Base-by-base conservation (phyloP, 2,329 filamentous ascomycete genomes). In the Cladosporium sp. region DNA sequence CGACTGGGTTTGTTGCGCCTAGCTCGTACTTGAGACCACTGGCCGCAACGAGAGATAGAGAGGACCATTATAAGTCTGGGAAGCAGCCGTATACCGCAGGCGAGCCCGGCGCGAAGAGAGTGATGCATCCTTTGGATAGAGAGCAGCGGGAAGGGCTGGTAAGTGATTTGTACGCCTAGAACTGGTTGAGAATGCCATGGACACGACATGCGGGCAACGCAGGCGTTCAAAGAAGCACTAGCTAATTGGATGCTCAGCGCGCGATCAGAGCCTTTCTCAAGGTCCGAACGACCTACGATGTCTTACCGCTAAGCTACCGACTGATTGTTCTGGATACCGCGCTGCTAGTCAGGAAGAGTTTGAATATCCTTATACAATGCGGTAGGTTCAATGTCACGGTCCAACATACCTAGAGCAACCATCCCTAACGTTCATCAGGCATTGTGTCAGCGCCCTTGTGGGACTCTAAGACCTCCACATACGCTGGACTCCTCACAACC, bases 361-460 rank as follows among this genome's bases (percentile, higher is more conserved):
- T 99, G 69, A 92, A 90, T 70, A 97, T 97, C 67, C 82, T 99
- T 64, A 91, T 92, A 49, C 93, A 97, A 75, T 97, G 97, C 81
- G 91, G 93, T 96, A 73, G 63, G 76, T 70, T 20, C 9, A 3
- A n/a, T 3, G 12, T 25, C 17, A 17, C 20, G 28, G 39, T 50
- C 28, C 17, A 45, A 51, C 39, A 15, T 19, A 9, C n/a, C 3
- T 36, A 12, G n/a, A 25, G 12, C 3, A 17, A 22, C 36, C 22
- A 14, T 19, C 19, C 25, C 63, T 63, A 58, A 65, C 60, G 42
- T 28, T 37, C 40, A 40, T 9, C 59, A 97, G 93, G 90, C 70
- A 99, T 99, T 72, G 94, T 99, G 58, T 99, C 94, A 30, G 94
- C 94, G 55, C 94, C 94, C 52, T 80, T 99, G 64, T 99, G 94